Base-by-base conservation (phyloP, 108 stramenopile genomes). In the Stephanodiscus minutulus region DNA sequence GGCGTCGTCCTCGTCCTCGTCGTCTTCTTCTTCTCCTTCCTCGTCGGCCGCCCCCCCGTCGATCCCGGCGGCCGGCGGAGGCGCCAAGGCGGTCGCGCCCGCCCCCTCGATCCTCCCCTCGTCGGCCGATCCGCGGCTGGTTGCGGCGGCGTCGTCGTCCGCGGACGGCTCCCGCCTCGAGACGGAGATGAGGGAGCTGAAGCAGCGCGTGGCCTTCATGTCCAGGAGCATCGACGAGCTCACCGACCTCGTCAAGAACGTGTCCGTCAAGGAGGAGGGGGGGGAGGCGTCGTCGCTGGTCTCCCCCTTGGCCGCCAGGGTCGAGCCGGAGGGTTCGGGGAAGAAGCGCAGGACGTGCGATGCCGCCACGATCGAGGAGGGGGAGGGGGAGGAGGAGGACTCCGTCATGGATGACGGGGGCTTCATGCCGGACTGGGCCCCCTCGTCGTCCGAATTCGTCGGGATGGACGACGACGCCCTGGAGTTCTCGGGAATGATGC, bases 221-320 rank as follows among this genome's bases (percentile, higher is more conserved):
- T 64, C 86, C 18, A 93, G 90, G 66, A 91, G 91, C 61, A 91
- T 94, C 66, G 86, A 91, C 68, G 72, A 88, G 52, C 78, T 94
- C 7, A 85, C 93, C 0, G 68, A 74, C 13, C 61, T 94, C 68
- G 88, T 91, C 7, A 74, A 88, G 61, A 88, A 87, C 39, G 88
- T 91, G 12, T 76, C 84, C 29, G 58, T 89, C 6, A 70, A 74
- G 12, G 79, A 86, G n/a, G 60, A 81, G 24, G 48, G 58, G 18
- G 73, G 48, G 33, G 46, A 8, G 55, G 25, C 17, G 15, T 22
- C 8, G 33, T 21, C 29, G 0, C 29, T 60, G 2, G 59, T 60
- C 6, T 39, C 59, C 8, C 59, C 64, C 0, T 12, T 27, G 39
- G 31, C 72, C 11, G 67, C 55, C 24, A 72, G 67, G 54, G 48